These are phyloP conservation scores for Dissophora ornata DNA, from an alignment of 192 early-diverging fungal genomes.

Conservation along the genomic window DNA sequence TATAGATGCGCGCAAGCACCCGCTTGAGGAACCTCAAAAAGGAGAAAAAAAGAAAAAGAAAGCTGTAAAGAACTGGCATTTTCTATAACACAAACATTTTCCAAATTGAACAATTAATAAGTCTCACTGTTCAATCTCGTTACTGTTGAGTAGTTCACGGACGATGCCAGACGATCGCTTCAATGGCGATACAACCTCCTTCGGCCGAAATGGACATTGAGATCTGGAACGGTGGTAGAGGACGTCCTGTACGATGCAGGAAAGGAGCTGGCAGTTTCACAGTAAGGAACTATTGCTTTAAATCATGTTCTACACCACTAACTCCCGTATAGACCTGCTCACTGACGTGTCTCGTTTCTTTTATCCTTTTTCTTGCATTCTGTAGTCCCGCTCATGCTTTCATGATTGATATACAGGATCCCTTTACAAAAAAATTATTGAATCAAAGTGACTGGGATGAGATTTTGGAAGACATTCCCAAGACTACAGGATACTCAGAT, in stretches of 20 bases:
- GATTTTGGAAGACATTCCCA: conserved; percentile 7
- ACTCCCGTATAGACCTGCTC: neutral
- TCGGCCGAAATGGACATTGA: conserved; percentile 14
- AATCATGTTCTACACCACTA: conserved; percentile 1
- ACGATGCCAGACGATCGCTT: conserved; percentile 6
- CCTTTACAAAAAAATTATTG: conserved; percentile 18
- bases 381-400: conserved; percentile 17
- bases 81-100: too few relatives aligned
- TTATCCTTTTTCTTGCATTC: neutral
- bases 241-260: conserved; percentile 16
- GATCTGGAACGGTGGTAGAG: conserved; percentile 15
- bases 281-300: conserved; percentile 2
- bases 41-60: conserved; percentile 7
- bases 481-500: conserved; percentile 2
- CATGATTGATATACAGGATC: conserved; percentile 23
- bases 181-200: conserved; percentile 5
- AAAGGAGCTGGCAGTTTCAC: conserved; percentile 6
- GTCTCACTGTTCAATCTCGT: neutral
- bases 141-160: conserved; percentile 3
- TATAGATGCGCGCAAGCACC: too few relatives aligned
- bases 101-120: too few relatives aligned
- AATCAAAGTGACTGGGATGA: conserved; percentile 15
- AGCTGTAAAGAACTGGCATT: neutral
- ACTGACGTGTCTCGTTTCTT: neutral
- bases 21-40: neutral